These are phyloP conservation scores for Dictyostelium purpureum DNA, from an alignment of 78 protist genomes.

Conservation along the genomic window DNA sequence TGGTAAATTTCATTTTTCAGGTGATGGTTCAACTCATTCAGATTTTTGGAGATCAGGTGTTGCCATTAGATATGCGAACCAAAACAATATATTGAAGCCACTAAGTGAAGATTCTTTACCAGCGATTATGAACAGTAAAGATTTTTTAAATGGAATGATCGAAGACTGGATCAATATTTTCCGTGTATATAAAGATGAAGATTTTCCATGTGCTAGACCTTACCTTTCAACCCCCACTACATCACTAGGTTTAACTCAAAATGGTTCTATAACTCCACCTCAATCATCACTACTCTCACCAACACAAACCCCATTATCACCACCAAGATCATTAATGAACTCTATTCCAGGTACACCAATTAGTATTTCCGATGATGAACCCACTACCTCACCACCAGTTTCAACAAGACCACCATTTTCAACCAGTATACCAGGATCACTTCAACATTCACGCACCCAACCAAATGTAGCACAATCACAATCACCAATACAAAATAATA, in stretches of 20 bases:
- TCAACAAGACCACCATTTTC: neutral
- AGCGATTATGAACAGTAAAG: neutral
- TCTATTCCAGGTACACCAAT: neutral
- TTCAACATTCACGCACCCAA: neutral
- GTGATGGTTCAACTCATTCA: slow-evolving; percentile 11
- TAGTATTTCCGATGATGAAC: neutral
- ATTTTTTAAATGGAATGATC: slow-evolving; percentile 46
- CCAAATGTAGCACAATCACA: slow-evolving; percentile 23
- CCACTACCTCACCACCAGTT: slow-evolving; percentile 4
- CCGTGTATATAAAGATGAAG: slow-evolving; percentile 21
- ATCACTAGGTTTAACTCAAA: neutral
- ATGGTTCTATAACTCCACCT: neutral
- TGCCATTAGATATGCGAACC: slow-evolving; percentile 50
- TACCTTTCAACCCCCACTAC: slow-evolving; percentile 2
- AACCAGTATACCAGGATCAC: neutral
- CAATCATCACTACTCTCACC: slow-evolving; percentile 2
- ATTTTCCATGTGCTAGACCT: slow-evolving; percentile 49
- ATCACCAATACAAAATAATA: neutral
- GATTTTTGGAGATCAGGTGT: slow-evolving; percentile 77
- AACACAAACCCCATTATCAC: neutral
- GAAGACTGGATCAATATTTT: slow-evolving; percentile 74
- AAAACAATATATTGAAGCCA: slow-evolving; percentile 5
- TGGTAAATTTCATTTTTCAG: slow-evolving; percentile 44
- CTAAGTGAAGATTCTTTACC: neutral
- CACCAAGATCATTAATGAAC: neutral